Evolutionary conservation across 208 protist genomes (phyloP), one percentile per base, ranked within the genome.

Genomic region (Trypanosoma cruzi): DNA sequence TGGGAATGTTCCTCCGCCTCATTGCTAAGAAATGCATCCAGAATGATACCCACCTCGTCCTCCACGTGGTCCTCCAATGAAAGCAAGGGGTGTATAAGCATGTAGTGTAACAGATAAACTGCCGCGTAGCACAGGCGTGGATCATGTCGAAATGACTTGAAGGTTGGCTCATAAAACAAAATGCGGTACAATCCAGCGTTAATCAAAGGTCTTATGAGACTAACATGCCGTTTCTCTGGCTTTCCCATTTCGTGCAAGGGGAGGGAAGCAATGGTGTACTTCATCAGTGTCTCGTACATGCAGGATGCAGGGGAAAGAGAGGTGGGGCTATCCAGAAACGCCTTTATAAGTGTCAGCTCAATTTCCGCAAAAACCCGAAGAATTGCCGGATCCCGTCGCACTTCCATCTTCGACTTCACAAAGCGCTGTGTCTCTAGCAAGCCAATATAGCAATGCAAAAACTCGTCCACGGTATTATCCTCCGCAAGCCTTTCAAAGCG

Each of bases 391-490:
- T 70, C 44, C 52, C 49, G 6, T 44, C 20, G 24, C 29, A 64
- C 62, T 34, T 70, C 66, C 11, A 31, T 28, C 24, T 2, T 44
- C 31, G 11, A 28, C 31, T 70, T 77, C 44, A 69, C 65, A 4
- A 62, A 26, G 22, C 81, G 84, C 32, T 79, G 60, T 11, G 73
- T 73, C 10, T 78, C 57, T 13, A 88, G 69, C 5, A 91, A 73
- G 61, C 75, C 77, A 37, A 91, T 58, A 64, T 86, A 88, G 29
- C 71, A 75, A 73, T 88, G 79, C 31, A 88, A 68, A 66, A 88
- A 82, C 69, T 88, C 85, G 32, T 91, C 85, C n/a, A 74, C 82
- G 40, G 42, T 72, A 0, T 62, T 29, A 24, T 77, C 57, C 10
- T 68, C 75, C 0, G 80, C 49, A 10, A 89, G 64, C 29, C 32